Percentiles rank a stretch among this genome's conserved stretches.
phyloP scores from a whole-genome alignment of 495 filamentous ascomycete species.

The Thermochaetoides thermophila region DNA sequence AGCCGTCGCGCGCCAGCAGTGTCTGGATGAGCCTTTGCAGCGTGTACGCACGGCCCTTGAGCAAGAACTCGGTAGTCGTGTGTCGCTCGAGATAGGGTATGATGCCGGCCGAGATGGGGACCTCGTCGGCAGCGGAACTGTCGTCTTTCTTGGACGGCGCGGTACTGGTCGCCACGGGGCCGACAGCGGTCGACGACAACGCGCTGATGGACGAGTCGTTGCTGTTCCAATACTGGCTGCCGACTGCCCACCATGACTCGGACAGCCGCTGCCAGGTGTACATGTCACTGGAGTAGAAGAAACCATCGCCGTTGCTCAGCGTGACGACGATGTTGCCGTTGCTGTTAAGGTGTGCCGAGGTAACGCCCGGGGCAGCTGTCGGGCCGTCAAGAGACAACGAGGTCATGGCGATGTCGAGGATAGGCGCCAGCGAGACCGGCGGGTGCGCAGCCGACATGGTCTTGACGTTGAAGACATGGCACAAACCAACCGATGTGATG shows the following conservation, averaged over 20 bases:
- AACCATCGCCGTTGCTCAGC: slow-evolving; percentile 85
- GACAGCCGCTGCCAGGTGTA: slow-evolving; percentile 88
- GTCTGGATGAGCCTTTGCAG: slow-evolving; percentile 80
- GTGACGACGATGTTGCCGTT: slow-evolving; percentile 70
- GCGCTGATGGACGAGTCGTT: slow-evolving; percentile 71
- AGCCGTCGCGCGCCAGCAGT: slow-evolving; percentile 72
- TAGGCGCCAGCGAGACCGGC: slow-evolving; percentile 76
- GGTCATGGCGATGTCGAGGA: slow-evolving; percentile 65
- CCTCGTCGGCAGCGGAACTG: slow-evolving; percentile 25
- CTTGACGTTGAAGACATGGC: slow-evolving; percentile 86
- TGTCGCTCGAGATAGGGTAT: slow-evolving; percentile 86
- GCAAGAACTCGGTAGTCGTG: slow-evolving; percentile 82
- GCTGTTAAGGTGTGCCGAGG: slow-evolving; percentile 80
- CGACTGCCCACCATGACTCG: slow-evolving; percentile 96
- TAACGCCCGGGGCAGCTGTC: slow-evolving; percentile 61
- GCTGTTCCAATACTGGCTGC: slow-evolving; percentile 97
- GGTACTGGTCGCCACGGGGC: slow-evolving; percentile 22
- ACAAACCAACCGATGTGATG: slow-evolving; percentile 76
- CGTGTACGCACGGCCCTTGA: slow-evolving; percentile 78
- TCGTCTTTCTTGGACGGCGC: background rate
- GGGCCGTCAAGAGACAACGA: slow-evolving; percentile 53
- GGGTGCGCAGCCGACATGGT: slow-evolving; percentile 74
- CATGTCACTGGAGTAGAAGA: slow-evolving; percentile 67
- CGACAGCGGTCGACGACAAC: slow-evolving; percentile 52
- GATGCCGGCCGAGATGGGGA: slow-evolving; percentile 75